phyloP scores from a whole-genome alignment of 2,329 filamentous ascomycete species.

The Cephalotrichum gorgonifer region DNA sequence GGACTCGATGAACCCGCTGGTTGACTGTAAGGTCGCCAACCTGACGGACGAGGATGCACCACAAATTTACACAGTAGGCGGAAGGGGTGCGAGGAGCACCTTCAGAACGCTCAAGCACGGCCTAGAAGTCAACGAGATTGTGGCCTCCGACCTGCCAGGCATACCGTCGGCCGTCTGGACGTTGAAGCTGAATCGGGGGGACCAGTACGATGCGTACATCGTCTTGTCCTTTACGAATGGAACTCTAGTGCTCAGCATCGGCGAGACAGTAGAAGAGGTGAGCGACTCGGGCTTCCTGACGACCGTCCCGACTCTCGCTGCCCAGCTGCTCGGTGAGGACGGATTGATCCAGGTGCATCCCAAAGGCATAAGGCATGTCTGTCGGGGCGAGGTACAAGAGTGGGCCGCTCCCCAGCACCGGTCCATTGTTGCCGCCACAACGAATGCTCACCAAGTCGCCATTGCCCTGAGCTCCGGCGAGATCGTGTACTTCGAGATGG shows the following conservation, averaged over 20 bases:
- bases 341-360: constrained; percentile 90
- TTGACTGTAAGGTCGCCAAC: constrained; percentile 88
- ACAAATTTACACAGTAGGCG: constrained; percentile 90
- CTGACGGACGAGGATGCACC: constrained; percentile 86
- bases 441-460: constrained; percentile 87
- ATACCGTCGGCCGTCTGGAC: constrained; percentile 94
- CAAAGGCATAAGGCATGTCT: constrained; percentile 89
- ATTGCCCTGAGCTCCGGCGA: constrained; percentile 92
- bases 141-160: constrained; percentile 84
- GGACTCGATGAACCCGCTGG: constrained; percentile 79
- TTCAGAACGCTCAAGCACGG: constrained; percentile 92
- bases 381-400: constrained; percentile 70
- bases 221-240: constrained; percentile 86
- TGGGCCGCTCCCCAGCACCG: constrained; percentile 91
- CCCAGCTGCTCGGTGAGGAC: constrained; percentile 89
- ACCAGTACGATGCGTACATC: constrained; percentile 89
- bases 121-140: constrained; percentile 85
- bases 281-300: constrained; percentile 88
- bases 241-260: constrained; percentile 87
- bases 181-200: constrained; percentile 69
- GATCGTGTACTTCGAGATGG: constrained; percentile 97
- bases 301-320: constrained; percentile 78
- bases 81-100: constrained; percentile 76
- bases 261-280: constrained; percentile 93
- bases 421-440: constrained; percentile 87